Conservation (phyloP, 306 rosid genomes). For the Urtica urens region DNA sequence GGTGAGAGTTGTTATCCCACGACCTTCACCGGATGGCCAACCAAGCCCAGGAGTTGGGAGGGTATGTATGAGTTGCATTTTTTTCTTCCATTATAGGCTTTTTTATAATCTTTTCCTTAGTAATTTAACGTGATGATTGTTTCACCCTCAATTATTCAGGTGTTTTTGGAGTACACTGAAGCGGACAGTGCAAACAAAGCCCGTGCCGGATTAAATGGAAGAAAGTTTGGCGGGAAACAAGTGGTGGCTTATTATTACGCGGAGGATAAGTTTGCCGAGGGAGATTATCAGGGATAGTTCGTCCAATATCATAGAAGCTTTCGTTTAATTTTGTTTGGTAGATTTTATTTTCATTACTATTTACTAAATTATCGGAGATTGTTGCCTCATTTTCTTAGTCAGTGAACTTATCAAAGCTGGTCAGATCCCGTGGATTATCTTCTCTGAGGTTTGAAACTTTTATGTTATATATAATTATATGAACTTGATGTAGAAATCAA, state of each 20-base stretch:
- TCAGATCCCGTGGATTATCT: too few relatives aligned
- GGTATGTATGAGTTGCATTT: constrained; percentile 40
- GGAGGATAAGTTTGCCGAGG: constrained; percentile 75
- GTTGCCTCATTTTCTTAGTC: too few relatives aligned
- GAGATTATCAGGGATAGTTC: constrained; percentile 64
- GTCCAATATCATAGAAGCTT: not conserved
- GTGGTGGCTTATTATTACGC: constrained; percentile 72
- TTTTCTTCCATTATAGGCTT: not conserved
- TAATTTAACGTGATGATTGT: too few relatives aligned
- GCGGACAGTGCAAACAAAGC: constrained; percentile 76
- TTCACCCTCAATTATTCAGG: too few relatives aligned
- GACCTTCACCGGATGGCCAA: constrained; percentile 58
- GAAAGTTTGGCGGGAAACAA: constrained; percentile 80
- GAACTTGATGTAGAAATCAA: too few relatives aligned
- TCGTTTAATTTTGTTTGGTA: too few relatives aligned
- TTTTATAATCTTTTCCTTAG: too few relatives aligned
- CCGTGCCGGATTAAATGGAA: constrained; percentile 69
- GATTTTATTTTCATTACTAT: too few relatives aligned
- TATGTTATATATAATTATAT: too few relatives aligned
- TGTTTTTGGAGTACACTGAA: constrained; percentile 86
- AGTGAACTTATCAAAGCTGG: too few relatives aligned
- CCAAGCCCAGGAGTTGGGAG: constrained; percentile 69
- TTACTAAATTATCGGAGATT: too few relatives aligned
- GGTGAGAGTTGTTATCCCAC: constrained; percentile 73
- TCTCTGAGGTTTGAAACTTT: too few relatives aligned